Conservation (phyloP, 2,329 filamentous ascomycete species). For the Nothopassalora personata region DNA sequence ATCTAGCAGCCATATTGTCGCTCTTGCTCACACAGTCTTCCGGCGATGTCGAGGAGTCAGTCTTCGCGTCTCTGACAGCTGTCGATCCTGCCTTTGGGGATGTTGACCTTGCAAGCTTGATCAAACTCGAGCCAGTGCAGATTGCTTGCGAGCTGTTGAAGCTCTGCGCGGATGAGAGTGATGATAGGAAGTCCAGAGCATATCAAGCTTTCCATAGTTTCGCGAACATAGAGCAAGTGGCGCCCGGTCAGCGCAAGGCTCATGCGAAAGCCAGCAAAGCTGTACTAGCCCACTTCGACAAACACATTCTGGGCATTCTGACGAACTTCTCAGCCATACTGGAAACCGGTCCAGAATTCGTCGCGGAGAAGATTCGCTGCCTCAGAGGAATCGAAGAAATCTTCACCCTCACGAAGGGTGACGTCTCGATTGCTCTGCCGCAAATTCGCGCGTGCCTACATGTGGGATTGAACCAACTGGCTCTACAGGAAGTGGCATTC, state of each 20-base stretch:
- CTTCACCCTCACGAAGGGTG: slow-evolving; percentile 67
- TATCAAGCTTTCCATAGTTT: slow-evolving; percentile 48
- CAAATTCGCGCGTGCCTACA: slow-evolving; percentile 93
- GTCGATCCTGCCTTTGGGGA: slow-evolving; percentile 66
- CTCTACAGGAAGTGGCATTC: slow-evolving; percentile 74
- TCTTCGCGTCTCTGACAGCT: slow-evolving; percentile 62
- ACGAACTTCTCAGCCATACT: slow-evolving; percentile 72
- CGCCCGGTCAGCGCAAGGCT: slow-evolving; percentile 41
- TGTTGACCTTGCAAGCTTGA: slow-evolving; percentile 59
- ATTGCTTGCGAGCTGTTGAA: slow-evolving; percentile 80
- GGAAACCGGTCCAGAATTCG: slow-evolving; percentile 50
- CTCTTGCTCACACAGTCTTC: slow-evolving; percentile 56
- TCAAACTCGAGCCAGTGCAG: slow-evolving; percentile 68
- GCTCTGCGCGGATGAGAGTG: slow-evolving; percentile 63
- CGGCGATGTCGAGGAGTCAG: slow-evolving; percentile 59
- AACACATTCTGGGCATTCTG: slow-evolving; percentile 81
- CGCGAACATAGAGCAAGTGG: slow-evolving; percentile 45
- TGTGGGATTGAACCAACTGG: slow-evolving; percentile 68
- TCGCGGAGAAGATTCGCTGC: slow-evolving; percentile 65
- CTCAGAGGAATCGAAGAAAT: slow-evolving; percentile 84
- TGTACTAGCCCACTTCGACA: slow-evolving; percentile 71
- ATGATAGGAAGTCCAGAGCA: slow-evolving; percentile 35
- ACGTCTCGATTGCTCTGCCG: slow-evolving; percentile 73
- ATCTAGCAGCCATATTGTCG: slow-evolving; percentile 55
- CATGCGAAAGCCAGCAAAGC: slow-evolving; percentile 50